Evolutionary conservation across 2,329 filamentous ascomycete genomes (phyloP).

Genomic region (Lasiodiplodia sp.): DNA sequence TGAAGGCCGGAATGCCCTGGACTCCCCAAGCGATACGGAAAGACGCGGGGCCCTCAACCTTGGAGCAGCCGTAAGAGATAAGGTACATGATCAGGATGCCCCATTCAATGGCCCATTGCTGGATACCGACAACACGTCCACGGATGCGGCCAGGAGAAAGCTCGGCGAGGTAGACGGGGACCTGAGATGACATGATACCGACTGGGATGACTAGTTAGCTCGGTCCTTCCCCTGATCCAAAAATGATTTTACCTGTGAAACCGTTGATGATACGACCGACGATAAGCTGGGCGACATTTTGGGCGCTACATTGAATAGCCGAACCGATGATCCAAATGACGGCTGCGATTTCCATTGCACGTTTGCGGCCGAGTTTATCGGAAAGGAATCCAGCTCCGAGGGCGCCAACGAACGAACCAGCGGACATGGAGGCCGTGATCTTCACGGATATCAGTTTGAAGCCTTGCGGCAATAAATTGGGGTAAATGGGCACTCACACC

Average conservation of each 20-base stretch:
- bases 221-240: neutral
- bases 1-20: constrained; percentile 50
- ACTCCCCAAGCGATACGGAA: constrained; percentile 54
- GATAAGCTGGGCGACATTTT: constrained; percentile 49
- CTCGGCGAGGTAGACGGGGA: constrained; percentile 56
- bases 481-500: constrained; percentile 34
- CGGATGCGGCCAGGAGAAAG: constrained; percentile 53
- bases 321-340: constrained; percentile 48
- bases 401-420: constrained; percentile 58
- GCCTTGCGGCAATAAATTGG: neutral
- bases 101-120: constrained; percentile 53
- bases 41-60: constrained; percentile 53
- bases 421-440: constrained; percentile 59
- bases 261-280: constrained; percentile 57
- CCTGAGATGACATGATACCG: constrained; percentile 54
- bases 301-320: constrained; percentile 28
- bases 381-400: constrained; percentile 59
- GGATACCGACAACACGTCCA: constrained; percentile 53
- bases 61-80: constrained; percentile 69
- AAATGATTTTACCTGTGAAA: constrained; percentile 35
- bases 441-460: neutral
- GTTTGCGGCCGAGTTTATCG: constrained; percentile 55
- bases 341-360: constrained; percentile 44
- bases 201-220: constrained; percentile 34
- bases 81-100: constrained; percentile 56